Percentiles rank a stretch among this genome's conserved stretches.
Evolutionary conservation across 345 rosid genomes (phyloP).

Genomic region (Populus nigra): DNA sequence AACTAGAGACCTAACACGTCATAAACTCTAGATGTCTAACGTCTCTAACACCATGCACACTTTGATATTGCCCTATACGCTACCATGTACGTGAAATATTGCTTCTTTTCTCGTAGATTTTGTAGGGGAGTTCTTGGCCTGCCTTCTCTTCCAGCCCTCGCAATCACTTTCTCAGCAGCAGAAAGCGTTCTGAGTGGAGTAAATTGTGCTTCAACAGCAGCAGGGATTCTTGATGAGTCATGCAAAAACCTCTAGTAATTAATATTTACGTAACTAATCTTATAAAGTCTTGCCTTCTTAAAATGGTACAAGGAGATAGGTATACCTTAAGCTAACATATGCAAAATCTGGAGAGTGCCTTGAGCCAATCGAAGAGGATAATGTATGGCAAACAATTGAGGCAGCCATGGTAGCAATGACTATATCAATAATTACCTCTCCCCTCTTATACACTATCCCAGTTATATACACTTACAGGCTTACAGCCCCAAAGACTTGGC

Average conservation of each 20-base stretch:
- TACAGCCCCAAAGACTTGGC: constrained; percentile 4
- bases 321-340: not conserved
- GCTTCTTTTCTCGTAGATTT: not conserved
- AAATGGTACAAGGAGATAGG: constrained; percentile 1
- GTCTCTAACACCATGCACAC: no score
- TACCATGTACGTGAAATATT: not conserved
- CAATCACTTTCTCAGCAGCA: not conserved
- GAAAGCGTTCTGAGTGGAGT: not conserved
- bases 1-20: no score
- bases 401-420: constrained; percentile 2
- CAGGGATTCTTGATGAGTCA: constrained; percentile 16
- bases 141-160: constrained; percentile 10
- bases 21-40: no score
- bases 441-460: not conserved
- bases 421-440: constrained; percentile 13
- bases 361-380: not conserved
- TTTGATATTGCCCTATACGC: no score
- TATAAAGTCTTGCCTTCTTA: no score
- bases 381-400: not conserved
- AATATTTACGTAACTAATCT: no score
- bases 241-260: constrained; percentile 13
- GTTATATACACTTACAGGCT: not conserved
- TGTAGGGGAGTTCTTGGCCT: constrained; percentile 11
- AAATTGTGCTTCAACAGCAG: constrained; percentile 17
- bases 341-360: not conserved